Conservation (phyloP, 139 green algal species). For the Microglena sp. region DNA sequence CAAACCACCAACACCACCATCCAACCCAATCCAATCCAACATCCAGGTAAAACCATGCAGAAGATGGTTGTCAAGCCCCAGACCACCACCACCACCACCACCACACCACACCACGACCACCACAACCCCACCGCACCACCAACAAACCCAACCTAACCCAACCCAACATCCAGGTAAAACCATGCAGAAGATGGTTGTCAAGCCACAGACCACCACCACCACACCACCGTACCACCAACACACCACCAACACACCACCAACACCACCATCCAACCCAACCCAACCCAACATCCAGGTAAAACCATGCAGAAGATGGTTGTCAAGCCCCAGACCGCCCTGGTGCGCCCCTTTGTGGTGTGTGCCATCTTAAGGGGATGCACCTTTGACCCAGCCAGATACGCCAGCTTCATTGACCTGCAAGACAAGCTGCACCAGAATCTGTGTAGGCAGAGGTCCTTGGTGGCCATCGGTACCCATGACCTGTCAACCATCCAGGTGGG, state of each 20-base stretch:
- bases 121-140: too few relatives aligned
- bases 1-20: too few relatives aligned
- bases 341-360: slow-evolving; percentile 91
- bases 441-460: slow-evolving; percentile 87
- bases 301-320: slow-evolving; percentile 57
- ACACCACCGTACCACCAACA: too few relatives aligned
- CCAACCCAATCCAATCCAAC: too few relatives aligned
- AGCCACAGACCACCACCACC: too few relatives aligned
- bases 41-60: slow-evolving; percentile 45
- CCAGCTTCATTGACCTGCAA: slow-evolving; percentile 96
- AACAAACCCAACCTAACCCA: too few relatives aligned
- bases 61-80: slow-evolving; percentile 72
- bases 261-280: too few relatives aligned
- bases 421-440: slow-evolving; percentile 99
- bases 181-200: too few relatives aligned
- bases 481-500: slow-evolving; percentile 63
- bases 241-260: too few relatives aligned
- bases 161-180: too few relatives aligned
- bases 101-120: too few relatives aligned
- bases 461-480: slow-evolving; percentile 98
- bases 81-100: too few relatives aligned
- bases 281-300: slow-evolving; percentile 52
- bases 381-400: slow-evolving; percentile 80
- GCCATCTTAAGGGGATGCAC: slow-evolving; percentile 84
- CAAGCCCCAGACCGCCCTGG: slow-evolving; percentile 79